Conservation (phyloP, 1,139 yeast species). For the Zygosaccharomyces pseudobailii region DNA sequence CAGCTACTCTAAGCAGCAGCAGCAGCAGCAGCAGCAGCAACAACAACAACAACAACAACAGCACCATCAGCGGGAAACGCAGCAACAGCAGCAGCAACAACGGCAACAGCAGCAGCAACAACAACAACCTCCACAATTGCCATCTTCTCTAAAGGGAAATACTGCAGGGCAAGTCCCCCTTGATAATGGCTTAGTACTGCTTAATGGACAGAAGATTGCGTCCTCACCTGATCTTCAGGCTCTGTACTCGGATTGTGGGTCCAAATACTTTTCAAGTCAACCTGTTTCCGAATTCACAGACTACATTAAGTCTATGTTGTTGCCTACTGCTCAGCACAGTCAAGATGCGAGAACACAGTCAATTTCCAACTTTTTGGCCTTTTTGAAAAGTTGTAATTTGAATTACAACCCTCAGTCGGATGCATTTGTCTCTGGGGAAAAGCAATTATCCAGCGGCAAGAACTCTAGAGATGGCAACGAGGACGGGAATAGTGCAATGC, state of each 20-base stretch:
- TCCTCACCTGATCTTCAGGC: slow-evolving; percentile 26
- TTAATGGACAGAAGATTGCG: slow-evolving; percentile 21
- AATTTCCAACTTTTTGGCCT: slow-evolving; percentile 18
- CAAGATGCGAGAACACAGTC: slow-evolving; percentile 7
- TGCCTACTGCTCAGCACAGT: neutral
- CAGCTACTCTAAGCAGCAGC: slow-evolving; percentile 10
- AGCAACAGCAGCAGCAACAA: slow-evolving; percentile 1
- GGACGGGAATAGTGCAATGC: slow-evolving; percentile 2
- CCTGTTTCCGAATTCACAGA: slow-evolving; percentile 27
- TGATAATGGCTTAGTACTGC: slow-evolving; percentile 27
- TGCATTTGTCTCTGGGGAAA: slow-evolving; percentile 15
- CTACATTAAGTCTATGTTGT: slow-evolving; percentile 21
- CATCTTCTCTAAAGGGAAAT: slow-evolving; percentile 2
- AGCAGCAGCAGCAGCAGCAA: slow-evolving; percentile 5
- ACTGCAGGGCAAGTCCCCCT: slow-evolving; percentile 14
- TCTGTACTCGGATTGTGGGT: slow-evolving; percentile 27
- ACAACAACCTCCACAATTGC: slow-evolving; percentile 6
- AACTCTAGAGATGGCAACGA: slow-evolving; percentile 7
- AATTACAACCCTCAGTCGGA: slow-evolving; percentile 29
- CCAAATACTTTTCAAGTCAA: slow-evolving; percentile 28
- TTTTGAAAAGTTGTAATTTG: slow-evolving; percentile 27
- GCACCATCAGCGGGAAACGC: slow-evolving; percentile 8
- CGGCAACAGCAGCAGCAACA: slow-evolving; percentile 7
- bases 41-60: slow-evolving; percentile 8
- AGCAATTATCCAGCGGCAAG: neutral